Percentiles rank a stretch among this genome's conserved stretches.
These are phyloP conservation scores for Penicillium occitanis DNA, from an alignment of 2,329 filamentous ascomycete species.

Conservation along the genomic window DNA sequence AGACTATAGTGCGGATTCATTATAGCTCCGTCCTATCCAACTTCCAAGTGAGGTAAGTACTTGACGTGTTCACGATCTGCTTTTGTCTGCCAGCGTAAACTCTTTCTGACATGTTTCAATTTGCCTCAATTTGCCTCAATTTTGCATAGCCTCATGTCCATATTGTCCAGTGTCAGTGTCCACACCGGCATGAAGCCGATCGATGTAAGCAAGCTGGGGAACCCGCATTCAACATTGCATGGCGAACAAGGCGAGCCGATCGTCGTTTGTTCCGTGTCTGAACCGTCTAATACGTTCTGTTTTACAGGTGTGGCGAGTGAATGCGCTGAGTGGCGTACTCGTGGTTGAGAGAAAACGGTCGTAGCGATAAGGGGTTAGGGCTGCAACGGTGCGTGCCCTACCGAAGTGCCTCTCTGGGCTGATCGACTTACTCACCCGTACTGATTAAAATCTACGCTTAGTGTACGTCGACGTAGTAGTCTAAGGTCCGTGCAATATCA, in stretches of 20 bases:
- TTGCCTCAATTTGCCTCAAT: neutral
- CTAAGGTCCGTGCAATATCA: neutral
- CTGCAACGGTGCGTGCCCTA: slow-evolving; percentile 6
- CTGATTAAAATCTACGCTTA: neutral
- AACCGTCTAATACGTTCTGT: neutral
- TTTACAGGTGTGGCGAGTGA: slow-evolving; percentile 1
- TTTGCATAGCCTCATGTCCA: neutral
- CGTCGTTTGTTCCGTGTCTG: neutral
- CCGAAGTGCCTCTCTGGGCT: neutral
- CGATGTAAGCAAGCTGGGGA: neutral
- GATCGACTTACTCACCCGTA: neutral
- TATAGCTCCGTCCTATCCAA: neutral
- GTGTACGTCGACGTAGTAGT: too few relatives aligned
- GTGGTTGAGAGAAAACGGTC: neutral
- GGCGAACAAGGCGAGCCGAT: neutral
- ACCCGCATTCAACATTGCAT: neutral
- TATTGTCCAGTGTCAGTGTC: neutral
- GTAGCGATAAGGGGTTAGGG: neutral
- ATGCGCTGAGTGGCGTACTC: neutral
- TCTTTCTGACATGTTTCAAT: slow-evolving; percentile 4
- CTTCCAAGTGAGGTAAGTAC: neutral
- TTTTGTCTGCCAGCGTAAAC: neutral
- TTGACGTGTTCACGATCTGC: neutral
- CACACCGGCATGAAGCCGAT: neutral
- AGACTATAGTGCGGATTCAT: neutral